Conservation (phyloP, 176 grass and related monocot species). For the Phoenix dactylifera region DNA sequence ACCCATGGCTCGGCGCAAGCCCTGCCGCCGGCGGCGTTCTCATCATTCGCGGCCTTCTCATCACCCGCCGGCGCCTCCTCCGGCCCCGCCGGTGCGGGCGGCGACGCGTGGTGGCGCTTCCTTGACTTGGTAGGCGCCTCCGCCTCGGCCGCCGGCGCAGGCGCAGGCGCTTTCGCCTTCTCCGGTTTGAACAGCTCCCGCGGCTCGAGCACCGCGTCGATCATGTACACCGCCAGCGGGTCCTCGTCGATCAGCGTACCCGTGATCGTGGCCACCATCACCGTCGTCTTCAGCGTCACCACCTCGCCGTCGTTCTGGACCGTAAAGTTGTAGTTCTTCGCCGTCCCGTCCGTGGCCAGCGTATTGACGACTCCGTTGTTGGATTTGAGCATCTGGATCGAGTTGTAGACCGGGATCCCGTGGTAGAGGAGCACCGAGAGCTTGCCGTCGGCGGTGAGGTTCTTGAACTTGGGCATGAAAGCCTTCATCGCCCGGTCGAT, state of each 20-base stretch:
- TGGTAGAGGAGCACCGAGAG: conserved; percentile 67
- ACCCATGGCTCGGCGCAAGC: neutral
- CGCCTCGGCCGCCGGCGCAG: conserved; percentile 6
- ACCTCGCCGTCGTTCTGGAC: conserved; percentile 69
- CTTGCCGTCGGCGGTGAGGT: conserved; percentile 53
- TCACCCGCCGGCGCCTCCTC: conserved; percentile 18
- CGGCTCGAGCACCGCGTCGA: conserved; percentile 53
- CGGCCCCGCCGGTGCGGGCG: conserved; percentile 29
- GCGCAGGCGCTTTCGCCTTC: conserved; percentile 22
- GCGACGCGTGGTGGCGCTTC: conserved; percentile 18
- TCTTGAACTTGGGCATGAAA: conserved; percentile 62
- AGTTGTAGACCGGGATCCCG: conserved; percentile 66
- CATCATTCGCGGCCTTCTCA: conserved; percentile 26
- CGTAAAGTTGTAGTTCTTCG: conserved; percentile 63
- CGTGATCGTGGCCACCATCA: conserved; percentile 19
- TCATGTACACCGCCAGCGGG: conserved; percentile 53
- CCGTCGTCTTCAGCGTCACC: conserved; percentile 49
- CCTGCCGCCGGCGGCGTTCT: neutral
- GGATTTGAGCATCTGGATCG: conserved; percentile 40
- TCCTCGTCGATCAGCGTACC: conserved; percentile 22
- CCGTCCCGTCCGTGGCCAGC: conserved; percentile 68
- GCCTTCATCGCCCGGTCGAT: conserved; percentile 43
- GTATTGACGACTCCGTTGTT: conserved; percentile 87
- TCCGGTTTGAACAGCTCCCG: conserved; percentile 59
- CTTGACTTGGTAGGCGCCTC: conserved; percentile 34